These are phyloP conservation scores for Curvularia spicifera DNA, from an alignment of 2,329 filamentous ascomycete genomes.

Conservation along the genomic window DNA sequence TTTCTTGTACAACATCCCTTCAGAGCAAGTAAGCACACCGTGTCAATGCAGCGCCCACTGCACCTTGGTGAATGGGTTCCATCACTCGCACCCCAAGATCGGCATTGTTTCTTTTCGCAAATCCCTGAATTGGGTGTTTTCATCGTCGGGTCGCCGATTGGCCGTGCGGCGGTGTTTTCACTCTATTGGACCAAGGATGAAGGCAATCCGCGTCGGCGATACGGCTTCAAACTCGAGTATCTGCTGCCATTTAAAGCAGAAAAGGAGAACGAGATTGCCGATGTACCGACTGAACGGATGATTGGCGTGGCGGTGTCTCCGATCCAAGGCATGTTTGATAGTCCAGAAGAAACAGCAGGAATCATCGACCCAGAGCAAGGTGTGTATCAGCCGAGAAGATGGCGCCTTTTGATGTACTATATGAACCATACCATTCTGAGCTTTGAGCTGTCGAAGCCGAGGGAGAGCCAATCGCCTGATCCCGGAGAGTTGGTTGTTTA, in stretches of 20 bases:
- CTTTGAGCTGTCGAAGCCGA: slow-evolving; percentile 65
- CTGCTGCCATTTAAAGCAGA: slow-evolving; percentile 57
- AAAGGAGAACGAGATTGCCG: slow-evolving; percentile 12
- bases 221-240: slow-evolving; percentile 62
- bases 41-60: slow-evolving; percentile 49
- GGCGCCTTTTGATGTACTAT: slow-evolving; percentile 74
- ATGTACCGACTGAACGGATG: slow-evolving; percentile 52
- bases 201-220: slow-evolving; percentile 50
- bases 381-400: slow-evolving; percentile 52
- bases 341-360: neutral
- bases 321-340: slow-evolving; percentile 56
- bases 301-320: slow-evolving; percentile 73
- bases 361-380: neutral
- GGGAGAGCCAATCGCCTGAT: slow-evolving; percentile 13
- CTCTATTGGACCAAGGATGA: slow-evolving; percentile 55
- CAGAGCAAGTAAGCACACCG: slow-evolving; percentile 30
- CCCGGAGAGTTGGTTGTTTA: slow-evolving; percentile 37
- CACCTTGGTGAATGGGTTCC: slow-evolving; percentile 14
- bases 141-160: slow-evolving; percentile 69
- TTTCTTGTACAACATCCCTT: slow-evolving; percentile 51
- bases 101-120: slow-evolving; percentile 67
- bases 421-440: slow-evolving; percentile 71
- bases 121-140: slow-evolving; percentile 75
- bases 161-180: slow-evolving; percentile 67
- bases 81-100: slow-evolving; percentile 45